Percentiles rank a stretch among this genome's conserved stretches.
phyloP scores from a whole-genome alignment of 805 yeast genomes.

The Torulaspora quercuum region DNA sequence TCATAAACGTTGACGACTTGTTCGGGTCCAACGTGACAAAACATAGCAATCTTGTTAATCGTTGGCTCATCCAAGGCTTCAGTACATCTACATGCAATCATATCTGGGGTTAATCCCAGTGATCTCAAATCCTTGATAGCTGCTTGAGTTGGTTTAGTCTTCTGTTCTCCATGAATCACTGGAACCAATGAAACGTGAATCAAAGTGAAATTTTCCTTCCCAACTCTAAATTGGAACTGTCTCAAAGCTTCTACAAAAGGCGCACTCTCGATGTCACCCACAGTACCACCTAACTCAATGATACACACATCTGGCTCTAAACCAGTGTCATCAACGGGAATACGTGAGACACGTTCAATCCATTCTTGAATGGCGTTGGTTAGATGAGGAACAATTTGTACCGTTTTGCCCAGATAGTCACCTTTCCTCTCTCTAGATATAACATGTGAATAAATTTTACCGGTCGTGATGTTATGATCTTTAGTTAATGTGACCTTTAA shows the following conservation, averaged over 20 bases:
- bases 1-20: constrained; percentile 97
- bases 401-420: constrained; percentile 98
- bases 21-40: constrained; percentile 97
- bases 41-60: constrained; percentile 96
- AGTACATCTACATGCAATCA: constrained; percentile 97
- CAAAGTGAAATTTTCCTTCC: constrained; percentile 87
- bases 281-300: constrained; percentile 98
- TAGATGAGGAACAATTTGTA: constrained; percentile 97
- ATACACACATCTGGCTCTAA: constrained; percentile 94
- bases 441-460: constrained; percentile 91
- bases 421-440: constrained; percentile 94
- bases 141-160: constrained; percentile 99
- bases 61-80: constrained; percentile 76
- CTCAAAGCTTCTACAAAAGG: constrained; percentile 98
- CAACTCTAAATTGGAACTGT: constrained; percentile 98
- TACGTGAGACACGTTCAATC: constrained; percentile 87
- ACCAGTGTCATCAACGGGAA: constrained; percentile 89
- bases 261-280: constrained; percentile 98
- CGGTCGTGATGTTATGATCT: constrained; percentile 97
- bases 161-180: constrained; percentile 97
- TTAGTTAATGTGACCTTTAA: constrained; percentile 86
- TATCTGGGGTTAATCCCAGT: constrained; percentile 89
- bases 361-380: constrained; percentile 98
- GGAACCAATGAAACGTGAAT: constrained; percentile 97
- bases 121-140: constrained; percentile 96